Evolutionary conservation across 306 rosid species (phyloP).

Genomic region (Urtica urens): DNA sequence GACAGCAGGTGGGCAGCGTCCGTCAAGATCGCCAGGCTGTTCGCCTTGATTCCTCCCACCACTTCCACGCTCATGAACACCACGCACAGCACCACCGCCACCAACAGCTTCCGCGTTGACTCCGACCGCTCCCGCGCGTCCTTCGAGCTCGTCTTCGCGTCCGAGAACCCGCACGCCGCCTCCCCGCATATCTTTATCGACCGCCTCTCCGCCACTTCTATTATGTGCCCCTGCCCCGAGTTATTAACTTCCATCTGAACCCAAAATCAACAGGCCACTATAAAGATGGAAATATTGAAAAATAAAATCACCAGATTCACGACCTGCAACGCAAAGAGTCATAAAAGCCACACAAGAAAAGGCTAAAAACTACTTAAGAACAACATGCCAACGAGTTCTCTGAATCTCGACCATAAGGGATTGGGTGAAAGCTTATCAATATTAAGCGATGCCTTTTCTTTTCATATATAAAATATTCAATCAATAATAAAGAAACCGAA

Average conservation of each 20-base stretch:
- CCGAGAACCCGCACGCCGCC: conserved; percentile 47
- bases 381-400: neutral
- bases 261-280: neutral
- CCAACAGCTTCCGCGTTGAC: conserved; percentile 41
- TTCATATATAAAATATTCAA: neutral
- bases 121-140: conserved; percentile 40
- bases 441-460: too few relatives aligned
- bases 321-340: neutral
- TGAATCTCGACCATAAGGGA: neutral
- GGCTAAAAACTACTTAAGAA: neutral
- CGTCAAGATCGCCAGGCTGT: conserved; percentile 60
- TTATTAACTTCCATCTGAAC: conserved; percentile 45
- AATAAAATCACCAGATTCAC: neutral
- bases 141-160: conserved; percentile 31
- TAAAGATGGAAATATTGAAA: neutral
- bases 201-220: conserved; percentile 31
- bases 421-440: too few relatives aligned
- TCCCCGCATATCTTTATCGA: conserved; percentile 44
- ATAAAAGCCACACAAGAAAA: neutral
- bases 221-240: conserved; percentile 25
- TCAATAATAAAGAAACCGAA: neutral
- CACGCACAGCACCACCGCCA: conserved; percentile 39
- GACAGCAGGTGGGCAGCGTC: conserved; percentile 55
- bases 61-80: conserved; percentile 50
- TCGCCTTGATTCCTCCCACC: conserved; percentile 46